These are phyloP conservation scores for Lactarius deliciosus DNA, from an alignment of 768 basidiomycete species.

Conservation along the genomic window DNA sequence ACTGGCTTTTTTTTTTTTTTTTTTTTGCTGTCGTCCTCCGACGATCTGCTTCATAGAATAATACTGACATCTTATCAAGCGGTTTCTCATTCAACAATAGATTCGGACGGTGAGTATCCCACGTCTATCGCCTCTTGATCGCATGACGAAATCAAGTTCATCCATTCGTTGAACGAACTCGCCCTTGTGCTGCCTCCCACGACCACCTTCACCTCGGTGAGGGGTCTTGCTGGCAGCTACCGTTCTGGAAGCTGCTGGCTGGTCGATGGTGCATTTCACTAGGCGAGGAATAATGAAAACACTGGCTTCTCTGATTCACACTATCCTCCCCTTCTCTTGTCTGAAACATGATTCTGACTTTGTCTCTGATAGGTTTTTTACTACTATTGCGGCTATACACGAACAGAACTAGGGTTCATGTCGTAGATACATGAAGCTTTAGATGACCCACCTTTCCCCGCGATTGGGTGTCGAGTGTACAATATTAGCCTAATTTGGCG, in stretches of 20 bases:
- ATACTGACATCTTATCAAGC: not conserved
- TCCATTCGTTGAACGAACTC: conserved; percentile 31
- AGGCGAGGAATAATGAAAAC: conserved; percentile 28
- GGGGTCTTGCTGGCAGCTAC: conserved; percentile 15
- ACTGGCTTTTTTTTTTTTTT: conserved; percentile 2
- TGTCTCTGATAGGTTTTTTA: conserved; percentile 6
- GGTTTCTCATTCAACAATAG: not conserved
- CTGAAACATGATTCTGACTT: conserved; percentile 9
- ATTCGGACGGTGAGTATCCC: conserved; percentile 7
- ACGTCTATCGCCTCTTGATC: not conserved
- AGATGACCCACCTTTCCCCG: not conserved
- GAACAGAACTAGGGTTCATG: not conserved
- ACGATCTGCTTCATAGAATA: not conserved
- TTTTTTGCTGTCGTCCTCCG: not conserved
- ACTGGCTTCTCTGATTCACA: conserved; percentile 30
- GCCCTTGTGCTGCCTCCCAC: conserved; percentile 11
- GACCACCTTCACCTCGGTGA: conserved; percentile 21
- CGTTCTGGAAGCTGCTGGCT: conserved; percentile 27
- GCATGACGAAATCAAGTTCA: conserved; percentile 31
- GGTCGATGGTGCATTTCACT: conserved; percentile 9
- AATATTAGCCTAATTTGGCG: not conserved
- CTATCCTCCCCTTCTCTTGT: not conserved
- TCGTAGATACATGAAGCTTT: not conserved
- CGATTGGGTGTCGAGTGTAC: not conserved
- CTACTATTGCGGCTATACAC: not conserved